Evolutionary conservation across 2,329 filamentous ascomycete species (phyloP).

Genomic region (Achaetomium macrosporum): DNA sequence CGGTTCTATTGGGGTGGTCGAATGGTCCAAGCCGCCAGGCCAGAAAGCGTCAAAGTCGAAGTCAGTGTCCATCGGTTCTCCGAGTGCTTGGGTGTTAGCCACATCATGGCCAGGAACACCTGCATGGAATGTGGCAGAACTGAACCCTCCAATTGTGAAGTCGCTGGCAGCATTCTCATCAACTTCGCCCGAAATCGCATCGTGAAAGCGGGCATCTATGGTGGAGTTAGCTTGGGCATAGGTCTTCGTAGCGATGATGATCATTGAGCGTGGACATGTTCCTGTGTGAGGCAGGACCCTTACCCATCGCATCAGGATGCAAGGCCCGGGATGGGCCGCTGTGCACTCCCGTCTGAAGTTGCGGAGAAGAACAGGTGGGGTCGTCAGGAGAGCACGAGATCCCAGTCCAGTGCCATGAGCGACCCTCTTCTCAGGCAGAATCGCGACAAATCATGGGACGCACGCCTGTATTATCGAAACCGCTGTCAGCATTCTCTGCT

Average conservation of each 20-base stretch:
- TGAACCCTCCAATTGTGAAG: background rate
- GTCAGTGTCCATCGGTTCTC: constrained; percentile 28
- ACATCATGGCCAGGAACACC: background rate
- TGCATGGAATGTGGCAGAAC: background rate
- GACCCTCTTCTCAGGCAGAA: too few relatives aligned
- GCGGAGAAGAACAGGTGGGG: too few relatives aligned
- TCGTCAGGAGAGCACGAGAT: too few relatives aligned
- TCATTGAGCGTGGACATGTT: too few relatives aligned
- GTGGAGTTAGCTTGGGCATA: background rate
- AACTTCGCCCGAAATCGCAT: background rate
- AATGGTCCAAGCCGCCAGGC: constrained; percentile 22
- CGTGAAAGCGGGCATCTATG: constrained; percentile 5
- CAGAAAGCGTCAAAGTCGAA: constrained; percentile 25
- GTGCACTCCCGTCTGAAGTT: too few relatives aligned
- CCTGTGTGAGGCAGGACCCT: background rate
- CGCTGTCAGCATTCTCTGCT: too few relatives aligned
- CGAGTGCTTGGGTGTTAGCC: background rate
- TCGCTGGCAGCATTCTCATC: background rate
- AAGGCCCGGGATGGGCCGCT: constrained; percentile 3
- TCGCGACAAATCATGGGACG: too few relatives aligned
- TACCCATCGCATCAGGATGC: constrained; percentile 12
- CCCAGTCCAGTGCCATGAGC: too few relatives aligned
- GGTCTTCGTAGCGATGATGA: too few relatives aligned
- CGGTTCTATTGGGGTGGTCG: constrained; percentile 6
- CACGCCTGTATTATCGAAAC: too few relatives aligned